A percentile compares a stretch with the other conserved stretches of the same genome.
Conservation (phyloP, 2,329 filamentous ascomycete genomes). For the Sordariomycetes sp. region DNA sequence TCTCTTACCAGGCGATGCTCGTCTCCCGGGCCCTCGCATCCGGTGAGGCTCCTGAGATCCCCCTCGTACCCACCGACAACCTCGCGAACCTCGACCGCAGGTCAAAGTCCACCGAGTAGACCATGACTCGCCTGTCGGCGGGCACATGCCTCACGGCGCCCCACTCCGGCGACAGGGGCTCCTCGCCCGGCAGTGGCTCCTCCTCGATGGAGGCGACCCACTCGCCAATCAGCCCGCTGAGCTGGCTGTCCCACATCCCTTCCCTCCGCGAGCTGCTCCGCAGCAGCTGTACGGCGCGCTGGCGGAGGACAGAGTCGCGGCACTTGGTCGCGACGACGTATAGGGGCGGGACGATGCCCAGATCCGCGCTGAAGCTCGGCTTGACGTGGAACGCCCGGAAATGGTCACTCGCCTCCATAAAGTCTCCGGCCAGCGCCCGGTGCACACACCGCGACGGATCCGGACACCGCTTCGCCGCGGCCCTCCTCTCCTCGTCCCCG, state of each 20-base stretch:
- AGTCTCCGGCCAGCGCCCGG: conserved; percentile 18
- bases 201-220: conserved; percentile 48
- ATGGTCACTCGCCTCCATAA: conserved; percentile 30
- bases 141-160: conserved; percentile 22
- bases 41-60: conserved; percentile 30
- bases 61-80: conserved; percentile 43
- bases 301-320: conserved; percentile 42
- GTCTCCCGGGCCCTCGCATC: conserved; percentile 37
- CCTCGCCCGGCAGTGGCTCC: conserved; percentile 12
- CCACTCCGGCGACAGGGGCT: conserved; percentile 29
- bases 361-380: conserved; percentile 51
- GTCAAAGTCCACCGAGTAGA: conserved; percentile 45
- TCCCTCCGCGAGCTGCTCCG: conserved; percentile 50
- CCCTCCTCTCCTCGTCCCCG: conserved; percentile 42
- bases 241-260: conserved; percentile 59
- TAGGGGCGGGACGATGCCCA: conserved; percentile 54
- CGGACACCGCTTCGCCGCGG: conserved; percentile 32
- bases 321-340: conserved; percentile 59
- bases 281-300: conserved; percentile 51
- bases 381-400: conserved; percentile 38
- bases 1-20: conserved; percentile 32
- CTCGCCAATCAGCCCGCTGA: conserved; percentile 41
- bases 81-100: conserved; percentile 37
- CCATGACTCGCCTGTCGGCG: conserved; percentile 43
- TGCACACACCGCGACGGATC: conserved; percentile 32